phyloP scores from a whole-genome alignment of 306 rosid genomes.

The Neltuma alba region DNA sequence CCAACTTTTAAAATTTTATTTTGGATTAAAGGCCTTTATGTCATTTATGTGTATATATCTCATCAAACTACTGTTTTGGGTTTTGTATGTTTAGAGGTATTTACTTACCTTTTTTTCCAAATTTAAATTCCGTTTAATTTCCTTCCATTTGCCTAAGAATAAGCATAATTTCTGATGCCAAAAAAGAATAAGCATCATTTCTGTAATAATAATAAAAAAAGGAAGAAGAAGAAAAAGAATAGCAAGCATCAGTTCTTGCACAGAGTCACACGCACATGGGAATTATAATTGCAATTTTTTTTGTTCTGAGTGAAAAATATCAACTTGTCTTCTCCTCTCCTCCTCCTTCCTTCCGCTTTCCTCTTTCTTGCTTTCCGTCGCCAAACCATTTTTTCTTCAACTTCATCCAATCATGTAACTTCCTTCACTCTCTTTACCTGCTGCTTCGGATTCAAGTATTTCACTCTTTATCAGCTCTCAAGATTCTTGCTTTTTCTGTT shows the following conservation, averaged over 20 bases:
- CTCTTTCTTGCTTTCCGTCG: background rate
- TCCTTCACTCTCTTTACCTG: background rate
- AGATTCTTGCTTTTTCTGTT: background rate
- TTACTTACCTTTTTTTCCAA: no score
- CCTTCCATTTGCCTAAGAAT: no score
- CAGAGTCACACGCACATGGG: no score
- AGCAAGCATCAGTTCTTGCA: no score
- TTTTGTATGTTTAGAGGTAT: no score
- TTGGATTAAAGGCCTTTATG: no score
- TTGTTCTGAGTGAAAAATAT: background rate
- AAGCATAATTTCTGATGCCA: no score
- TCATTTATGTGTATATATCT: no score
- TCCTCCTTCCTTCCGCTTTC: slow-evolving; percentile 7
- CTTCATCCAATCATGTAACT: background rate
- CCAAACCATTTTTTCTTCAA: background rate
- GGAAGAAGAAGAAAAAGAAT: background rate
- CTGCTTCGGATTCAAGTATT: background rate
- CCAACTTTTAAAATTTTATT: no score
- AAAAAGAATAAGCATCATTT: no score
- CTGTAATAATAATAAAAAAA: background rate
- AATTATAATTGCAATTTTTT: background rate
- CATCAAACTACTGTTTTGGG: no score
- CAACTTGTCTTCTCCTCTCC: background rate
- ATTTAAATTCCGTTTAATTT: no score
- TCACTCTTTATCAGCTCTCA: background rate